These are phyloP conservation scores for Ceratobasidium papillatum DNA, from an alignment of 1,284 basidiomycete genomes.

Conservation along the genomic window DNA sequence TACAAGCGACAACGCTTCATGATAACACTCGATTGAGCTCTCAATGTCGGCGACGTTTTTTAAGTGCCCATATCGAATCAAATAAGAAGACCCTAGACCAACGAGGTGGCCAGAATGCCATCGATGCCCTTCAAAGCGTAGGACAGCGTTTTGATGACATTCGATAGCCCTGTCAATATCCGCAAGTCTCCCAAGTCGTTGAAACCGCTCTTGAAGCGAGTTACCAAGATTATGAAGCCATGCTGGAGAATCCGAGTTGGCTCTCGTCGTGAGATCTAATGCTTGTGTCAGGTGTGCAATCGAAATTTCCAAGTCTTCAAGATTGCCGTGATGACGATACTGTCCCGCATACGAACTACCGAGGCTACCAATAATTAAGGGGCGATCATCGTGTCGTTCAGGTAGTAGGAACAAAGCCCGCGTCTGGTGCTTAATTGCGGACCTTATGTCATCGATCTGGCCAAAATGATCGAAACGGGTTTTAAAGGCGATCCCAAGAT, in stretches of 20 bases:
- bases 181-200: background rate
- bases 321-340: background rate
- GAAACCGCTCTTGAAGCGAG: background rate
- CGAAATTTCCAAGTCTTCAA: background rate
- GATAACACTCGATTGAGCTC: background rate
- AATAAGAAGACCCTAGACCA: background rate
- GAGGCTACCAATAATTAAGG: background rate
- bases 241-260: background rate
- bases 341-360: background rate
- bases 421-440: background rate
- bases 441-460: background rate
- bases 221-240: slow-evolving; percentile 1
- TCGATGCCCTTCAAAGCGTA: background rate
- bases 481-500: background rate
- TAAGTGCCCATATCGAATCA: background rate
- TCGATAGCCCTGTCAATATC: slow-evolving; percentile 11
- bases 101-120: background rate
- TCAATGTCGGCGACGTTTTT: background rate
- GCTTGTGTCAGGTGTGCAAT: background rate
- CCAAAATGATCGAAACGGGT: background rate
- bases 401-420: background rate
- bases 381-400: background rate
- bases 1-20: background rate
- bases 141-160: background rate
- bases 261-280: background rate